Conservation (phyloP, 164 flowering plant genomes). For the Magnolia officinalis region DNA sequence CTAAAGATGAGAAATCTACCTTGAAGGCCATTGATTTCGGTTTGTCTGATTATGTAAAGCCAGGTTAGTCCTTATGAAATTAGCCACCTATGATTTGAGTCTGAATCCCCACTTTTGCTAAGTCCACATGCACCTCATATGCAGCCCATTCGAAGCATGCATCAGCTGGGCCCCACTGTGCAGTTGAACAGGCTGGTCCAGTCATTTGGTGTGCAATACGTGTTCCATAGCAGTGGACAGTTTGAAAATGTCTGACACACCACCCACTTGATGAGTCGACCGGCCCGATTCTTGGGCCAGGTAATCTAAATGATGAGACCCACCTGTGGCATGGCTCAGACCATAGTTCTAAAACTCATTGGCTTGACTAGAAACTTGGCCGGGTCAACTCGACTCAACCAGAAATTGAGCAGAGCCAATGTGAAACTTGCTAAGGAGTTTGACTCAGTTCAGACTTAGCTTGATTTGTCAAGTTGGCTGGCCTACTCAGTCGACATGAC, state of each 20-base stretch:
- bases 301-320: background rate
- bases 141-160: background rate
- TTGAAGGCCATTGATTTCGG: constrained; percentile 97
- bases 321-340: background rate
- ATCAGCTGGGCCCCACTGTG: background rate
- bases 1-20: constrained; percentile 67
- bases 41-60: constrained; percentile 92
- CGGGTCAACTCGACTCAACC: no score
- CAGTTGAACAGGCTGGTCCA: background rate
- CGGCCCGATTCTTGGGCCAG: background rate
- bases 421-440: no score
- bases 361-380: no score
- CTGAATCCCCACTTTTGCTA: background rate
- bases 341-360: no score
- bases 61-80: constrained; percentile 48
- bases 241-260: background rate
- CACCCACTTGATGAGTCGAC: background rate
- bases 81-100: background rate
- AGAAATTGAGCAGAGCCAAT: no score
- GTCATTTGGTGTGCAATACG: background rate
- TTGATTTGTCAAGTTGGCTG: no score
- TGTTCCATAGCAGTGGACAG: background rate
- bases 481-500: no score
- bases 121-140: background rate
- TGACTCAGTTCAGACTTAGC: no score